phyloP scores from a whole-genome alignment of 106 monocot genomes.

The Dendrobium chrysotoxum region DNA sequence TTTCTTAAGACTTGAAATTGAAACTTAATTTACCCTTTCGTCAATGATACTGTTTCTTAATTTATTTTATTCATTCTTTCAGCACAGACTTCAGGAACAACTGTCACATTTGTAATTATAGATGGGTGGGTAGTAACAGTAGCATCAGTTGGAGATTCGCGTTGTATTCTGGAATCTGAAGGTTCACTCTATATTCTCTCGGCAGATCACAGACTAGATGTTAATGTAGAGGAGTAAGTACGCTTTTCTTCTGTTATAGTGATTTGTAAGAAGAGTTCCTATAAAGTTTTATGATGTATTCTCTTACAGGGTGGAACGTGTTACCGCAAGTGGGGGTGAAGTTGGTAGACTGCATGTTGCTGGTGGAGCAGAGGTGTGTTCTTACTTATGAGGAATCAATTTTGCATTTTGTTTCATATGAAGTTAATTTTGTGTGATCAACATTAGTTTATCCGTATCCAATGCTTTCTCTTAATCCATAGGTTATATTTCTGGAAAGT shows the following conservation, averaged over 20 bases:
- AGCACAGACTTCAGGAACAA: conserved; percentile 87
- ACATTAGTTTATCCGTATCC: neutral
- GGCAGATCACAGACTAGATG: conserved; percentile 83
- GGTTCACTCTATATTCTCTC: conserved; percentile 67
- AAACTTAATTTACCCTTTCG: neutral
- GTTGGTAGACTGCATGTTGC: conserved; percentile 77
- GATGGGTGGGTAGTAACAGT: conserved; percentile 88
- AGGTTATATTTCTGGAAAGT: neutral
- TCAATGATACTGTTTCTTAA: neutral
- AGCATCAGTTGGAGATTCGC: conserved; percentile 96
- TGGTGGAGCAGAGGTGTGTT: conserved; percentile 70
- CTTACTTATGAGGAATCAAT: neutral
- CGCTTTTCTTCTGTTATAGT: neutral
- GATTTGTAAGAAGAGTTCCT: neutral
- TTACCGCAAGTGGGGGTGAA: conserved; percentile 81
- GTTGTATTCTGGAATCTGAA: conserved; percentile 89
- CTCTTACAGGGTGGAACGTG: conserved; percentile 55
- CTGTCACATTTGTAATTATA: conserved; percentile 86
- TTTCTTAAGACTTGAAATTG: neutral
- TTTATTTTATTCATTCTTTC: conserved; percentile 15
- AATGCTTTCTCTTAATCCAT: neutral
- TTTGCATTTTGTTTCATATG: neutral
- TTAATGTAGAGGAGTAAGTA: conserved; percentile 79
- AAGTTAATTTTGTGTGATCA: neutral
- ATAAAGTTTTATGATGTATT: conserved; percentile 2